Base-by-base conservation (phyloP, 768 basidiomycete species). In the Trichaptum fuscoviolaceum region DNA sequence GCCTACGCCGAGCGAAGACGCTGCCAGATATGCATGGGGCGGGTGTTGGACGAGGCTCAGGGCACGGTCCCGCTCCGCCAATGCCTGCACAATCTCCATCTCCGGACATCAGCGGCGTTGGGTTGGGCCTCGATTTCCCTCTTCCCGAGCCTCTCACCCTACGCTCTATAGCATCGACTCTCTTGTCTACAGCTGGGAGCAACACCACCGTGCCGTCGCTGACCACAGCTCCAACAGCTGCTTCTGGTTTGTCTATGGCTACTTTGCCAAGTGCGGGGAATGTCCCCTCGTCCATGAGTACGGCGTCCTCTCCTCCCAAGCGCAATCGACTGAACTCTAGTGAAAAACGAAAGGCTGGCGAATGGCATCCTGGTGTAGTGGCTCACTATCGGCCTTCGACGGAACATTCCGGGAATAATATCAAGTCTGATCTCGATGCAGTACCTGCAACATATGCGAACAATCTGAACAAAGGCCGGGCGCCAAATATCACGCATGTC, bases 121-220 rank as follows among this genome's bases (percentile, higher is more conserved):
- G 59, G 24, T 17, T 61, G 9, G 59, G 59, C 23, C 59, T 61
- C 24, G 59, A 61, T 12, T 61, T 61, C 59, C 59, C 59, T 25
- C 59, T 61, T 3, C 59, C 59, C 1, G 59, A 34, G 24, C 59
- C 59, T 18, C 59, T 61, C 15, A 25, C 59, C 15, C 30, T 61
- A 18, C 30, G 25, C 10, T 61, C 59, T 25, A 61, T 61, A 12
- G 24, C 59, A 24, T 61, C 59, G 25, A 61, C 59, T 34, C 24
- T 61, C 17, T 61, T 61, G 15, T 61, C 34, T n/a, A 35, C 62
- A 10, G 36, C 60, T 58, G 42, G 42, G 20, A 52, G 42, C 42
- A 52, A 52, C 42, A 52, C 15, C 3, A 52, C 42, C 15, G 42
- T 52, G 42, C 42, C 42, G 3, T 52, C 42, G 3, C 15, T 52